These are phyloP conservation scores for Fonsecaea multimorphosa DNA, from an alignment of 2,329 filamentous ascomycete species.

Conservation along the genomic window DNA sequence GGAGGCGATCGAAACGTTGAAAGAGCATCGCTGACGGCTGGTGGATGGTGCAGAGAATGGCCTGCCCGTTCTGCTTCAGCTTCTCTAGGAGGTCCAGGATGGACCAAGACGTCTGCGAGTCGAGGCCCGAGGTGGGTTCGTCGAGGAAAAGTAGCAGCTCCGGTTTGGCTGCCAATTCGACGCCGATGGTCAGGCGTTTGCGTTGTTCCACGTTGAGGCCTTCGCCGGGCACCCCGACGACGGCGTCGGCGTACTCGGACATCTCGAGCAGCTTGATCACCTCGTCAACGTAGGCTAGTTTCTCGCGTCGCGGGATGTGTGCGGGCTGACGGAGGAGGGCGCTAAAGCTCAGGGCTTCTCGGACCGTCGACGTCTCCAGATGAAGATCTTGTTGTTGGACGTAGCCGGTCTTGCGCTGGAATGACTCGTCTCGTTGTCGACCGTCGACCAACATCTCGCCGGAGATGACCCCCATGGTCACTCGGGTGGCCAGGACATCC, in stretches of 20 bases:
- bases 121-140: constrained; percentile 92
- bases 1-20: constrained; percentile 75
- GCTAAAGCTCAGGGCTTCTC: constrained; percentile 85
- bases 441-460: constrained; percentile 88
- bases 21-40: constrained; percentile 96
- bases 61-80: constrained; percentile 84
- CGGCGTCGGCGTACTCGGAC: constrained; percentile 85
- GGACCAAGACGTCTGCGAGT: constrained; percentile 91
- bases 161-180: constrained; percentile 93
- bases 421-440: constrained; percentile 74
- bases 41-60: constrained; percentile 96
- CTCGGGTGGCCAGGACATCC: constrained; percentile 82
- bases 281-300: constrained; percentile 85
- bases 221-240: constrained; percentile 89
- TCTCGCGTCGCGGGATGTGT: constrained; percentile 73
- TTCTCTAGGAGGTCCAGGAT: constrained; percentile 89
- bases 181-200: constrained; percentile 86
- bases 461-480: constrained; percentile 85
- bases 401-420: constrained; percentile 91
- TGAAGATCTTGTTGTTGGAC: constrained; percentile 94
- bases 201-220: constrained; percentile 67
- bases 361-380: constrained; percentile 80
- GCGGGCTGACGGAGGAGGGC: constrained; percentile 83
- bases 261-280: constrained; percentile 91
- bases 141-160: constrained; percentile 89